Evolutionary conservation across 345 rosid species (phyloP), one percentile per base, ranked within the genome.

Genomic region (Salix exigua): DNA sequence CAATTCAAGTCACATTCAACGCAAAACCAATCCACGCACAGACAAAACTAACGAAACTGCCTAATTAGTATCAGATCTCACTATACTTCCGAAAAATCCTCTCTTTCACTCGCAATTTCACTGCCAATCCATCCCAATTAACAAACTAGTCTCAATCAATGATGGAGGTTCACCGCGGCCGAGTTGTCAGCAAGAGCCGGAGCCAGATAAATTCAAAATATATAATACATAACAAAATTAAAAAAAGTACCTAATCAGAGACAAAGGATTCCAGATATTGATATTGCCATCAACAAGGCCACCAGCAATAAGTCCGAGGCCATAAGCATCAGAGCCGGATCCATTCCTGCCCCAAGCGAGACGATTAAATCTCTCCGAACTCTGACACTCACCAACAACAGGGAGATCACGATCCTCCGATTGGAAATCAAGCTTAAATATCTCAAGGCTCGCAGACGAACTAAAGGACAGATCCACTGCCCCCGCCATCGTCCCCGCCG

Each of bases 401-500:
- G 90, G 86, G 77, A 96, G 88, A 63, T 94, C 97, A 61, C 60
- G 97, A 85, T 94, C 94, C 55, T 92, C 97, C 7, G 96, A 92
- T 83, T 94, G 98, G 80, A 96, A 96, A 78, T 96, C 98, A 55
- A 96, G 90, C 88, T 91, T 87, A 81, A 96, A 96, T 88, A 96
- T 94, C 93, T 96, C 99, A 74, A 96, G 91, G 72, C 81, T 88
- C 25, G 97, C 97, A 25, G 97, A 89, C 13, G 98, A 94, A 75
- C 98, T 96, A 80, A 96, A 96, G 16, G 97, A 94, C 66, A 86
- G 89, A 89, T 96, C 99, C 81, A 96, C 97, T 19, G 98, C 99
- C 42, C 97, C 98, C 7, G 98, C 99, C 99, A 94, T 92, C 75
- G 99, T 96, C 7, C 99, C 99, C 33, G 99, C 97, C 17, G 99